Evolutionary conservation across 2,329 filamentous ascomycete genomes (phyloP), one percentile per base, ranked within the genome.

Genomic region (Emergomyces orientalis): DNA sequence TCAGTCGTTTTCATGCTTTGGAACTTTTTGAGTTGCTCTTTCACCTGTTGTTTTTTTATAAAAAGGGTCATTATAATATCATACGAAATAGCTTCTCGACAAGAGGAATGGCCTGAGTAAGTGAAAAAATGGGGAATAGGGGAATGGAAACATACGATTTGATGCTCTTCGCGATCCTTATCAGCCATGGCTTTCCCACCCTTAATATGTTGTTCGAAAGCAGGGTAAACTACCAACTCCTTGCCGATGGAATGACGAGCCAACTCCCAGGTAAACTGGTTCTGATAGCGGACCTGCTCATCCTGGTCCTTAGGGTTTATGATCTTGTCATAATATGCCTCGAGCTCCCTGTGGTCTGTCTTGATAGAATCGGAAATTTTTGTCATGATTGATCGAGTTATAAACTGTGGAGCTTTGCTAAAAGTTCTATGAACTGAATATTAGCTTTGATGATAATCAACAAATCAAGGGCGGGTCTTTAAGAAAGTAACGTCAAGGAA

Each of bases 221-320:
- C 78, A 0, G 82, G 81, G 64, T 84, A 84, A 0, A 84, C 72
- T 4, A 84, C 73, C 19, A 82, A 68, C 65, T 82, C 80, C 65
- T 82, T 78, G 27, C 76, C 78, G 62, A 82, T 72, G 0, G 76
- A 77, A 65, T 81, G 79, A 2, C 80, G 77, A 55, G 79, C 77
- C 1, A 82, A 70, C 63, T 81, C 78, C 80, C 79, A 82, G 34
- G 76, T 77, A 62, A 82, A 80, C 52, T 78, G 76, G 64, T 82
- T 82, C 64, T 79, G 76, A 60, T 71, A 81, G 19, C 76, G 75
- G 14, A 71, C 70, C 62, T 78, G 73, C 37, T 77, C 71, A 32
- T 79, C 77, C 37, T 67, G 65, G 62, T 79, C 72, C 17, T 67
- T 70, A 1, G 75, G 70, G 51, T 72, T 72, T 60, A 77, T 64